phyloP scores from a whole-genome alignment of 257 asterid species.

The Przewalskia tangutica region DNA sequence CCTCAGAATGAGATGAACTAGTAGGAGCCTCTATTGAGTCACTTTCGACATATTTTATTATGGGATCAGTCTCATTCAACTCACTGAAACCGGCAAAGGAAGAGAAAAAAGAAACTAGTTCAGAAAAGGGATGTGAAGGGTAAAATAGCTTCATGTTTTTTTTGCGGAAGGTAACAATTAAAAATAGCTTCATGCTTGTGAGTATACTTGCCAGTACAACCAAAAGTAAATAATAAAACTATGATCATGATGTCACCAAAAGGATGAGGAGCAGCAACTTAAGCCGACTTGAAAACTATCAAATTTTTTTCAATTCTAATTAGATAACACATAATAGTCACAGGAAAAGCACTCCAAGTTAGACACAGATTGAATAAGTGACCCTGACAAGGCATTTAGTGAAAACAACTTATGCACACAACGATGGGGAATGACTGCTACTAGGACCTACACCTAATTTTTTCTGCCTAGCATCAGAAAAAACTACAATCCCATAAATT shows the following conservation, averaged over 20 bases:
- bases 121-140: background rate
- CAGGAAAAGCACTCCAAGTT: background rate
- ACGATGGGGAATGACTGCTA: background rate
- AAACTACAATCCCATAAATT: background rate
- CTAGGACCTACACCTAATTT: background rate
- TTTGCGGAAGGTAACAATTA: too few relatives aligned
- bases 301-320: background rate
- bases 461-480: background rate
- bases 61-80: conserved; percentile 26
- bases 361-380: background rate
- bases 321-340: background rate
- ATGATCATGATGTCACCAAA: background rate
- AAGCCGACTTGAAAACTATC: background rate
- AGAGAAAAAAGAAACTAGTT: background rate
- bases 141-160: background rate
- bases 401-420: background rate
- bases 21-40: conserved; percentile 21
- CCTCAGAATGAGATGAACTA: conserved; percentile 16
- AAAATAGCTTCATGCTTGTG: background rate
- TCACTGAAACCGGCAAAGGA: conserved; percentile 28
- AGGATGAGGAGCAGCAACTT: background rate
- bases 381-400: background rate
- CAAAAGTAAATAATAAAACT: background rate
- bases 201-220: background rate
- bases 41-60: conserved; percentile 14